Base-by-base conservation (phyloP, 768 basidiomycete genomes). In the Suillus hirtellus region DNA sequence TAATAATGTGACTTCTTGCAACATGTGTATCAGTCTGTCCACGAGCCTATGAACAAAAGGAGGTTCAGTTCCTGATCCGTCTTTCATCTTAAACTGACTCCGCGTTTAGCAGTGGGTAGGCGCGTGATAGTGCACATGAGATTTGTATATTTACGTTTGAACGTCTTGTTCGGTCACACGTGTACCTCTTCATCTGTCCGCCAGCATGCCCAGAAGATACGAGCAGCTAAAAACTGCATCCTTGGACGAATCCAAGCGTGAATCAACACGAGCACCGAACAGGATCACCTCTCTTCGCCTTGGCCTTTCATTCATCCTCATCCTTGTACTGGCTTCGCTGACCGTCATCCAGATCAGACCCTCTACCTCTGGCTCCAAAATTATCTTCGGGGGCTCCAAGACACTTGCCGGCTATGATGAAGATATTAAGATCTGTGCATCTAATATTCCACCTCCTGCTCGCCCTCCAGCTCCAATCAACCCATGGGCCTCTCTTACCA, bases 401-500 rank as follows among this genome's bases (percentile, higher is more conserved):
- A 27, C 63, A 15, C 31, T 17, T 15, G 60, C 12, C 31, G 19
- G 12, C 31, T 53, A 53, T 27, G 56, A 58, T 40, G 64, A 62
- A 11, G 66, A 61, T 53, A 38, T 79, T 17, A 68, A 72, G 54
- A 77, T 78, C 59, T 84, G 83, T 61, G 66, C 68, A 1, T 61
- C 80, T 8, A 64, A 59, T 35, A 59, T 71, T 10, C 73, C 76
- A 15, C 77, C 67, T 15, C 62, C 62, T 9, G 82, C 81, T 0
- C 67, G 65, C 0, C 78, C 80, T 2, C 82, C 84, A 10, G 78
- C 77, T 4, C 76, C 77, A 5, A 63, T 73, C 50, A 86, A 88
- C 65, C 75, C 81, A 31, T 88, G 86, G 85, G 76, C 80, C 10
- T 81, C 84, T 17, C 77, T 88, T 53, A 75, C 79, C 3, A 62